phyloP scores from a whole-genome alignment of 257 asterid genomes.

The Nicotiana tomentosiformis region DNA sequence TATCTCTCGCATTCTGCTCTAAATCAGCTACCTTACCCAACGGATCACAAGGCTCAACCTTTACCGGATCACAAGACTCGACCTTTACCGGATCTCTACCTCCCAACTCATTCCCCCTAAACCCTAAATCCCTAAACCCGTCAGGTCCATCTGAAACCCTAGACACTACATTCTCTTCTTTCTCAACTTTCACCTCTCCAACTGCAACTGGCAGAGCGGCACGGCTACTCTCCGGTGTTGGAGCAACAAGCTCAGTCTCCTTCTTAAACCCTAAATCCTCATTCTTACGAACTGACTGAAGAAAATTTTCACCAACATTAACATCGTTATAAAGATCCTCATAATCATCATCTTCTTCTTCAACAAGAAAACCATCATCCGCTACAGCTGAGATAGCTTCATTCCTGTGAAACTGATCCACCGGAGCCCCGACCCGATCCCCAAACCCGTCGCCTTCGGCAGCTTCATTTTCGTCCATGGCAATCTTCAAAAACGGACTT shows the following conservation, averaged over 20 bases:
- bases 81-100: too few species aligned
- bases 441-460: slow-evolving; percentile 31
- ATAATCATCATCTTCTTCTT: slow-evolving; percentile 79
- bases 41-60: too few species aligned
- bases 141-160: too few species aligned
- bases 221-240: too few species aligned
- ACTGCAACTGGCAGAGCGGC: too few species aligned
- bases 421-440: slow-evolving; percentile 36
- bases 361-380: slow-evolving; percentile 69
- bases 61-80: too few species aligned
- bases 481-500: background rate
- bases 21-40: background rate
- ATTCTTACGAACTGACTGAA: slow-evolving; percentile 53
- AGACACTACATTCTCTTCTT: too few species aligned
- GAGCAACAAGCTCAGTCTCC: too few species aligned
- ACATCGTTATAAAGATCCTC: slow-evolving; percentile 97
- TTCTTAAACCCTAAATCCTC: slow-evolving; percentile 29
- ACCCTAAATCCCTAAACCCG: too few species aligned
- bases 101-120: too few species aligned
- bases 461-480: slow-evolving; percentile 11
- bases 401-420: slow-evolving; percentile 58
- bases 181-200: too few species aligned
- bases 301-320: slow-evolving; percentile 84
- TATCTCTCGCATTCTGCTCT: slow-evolving; percentile 12
- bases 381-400: slow-evolving; percentile 83